A percentile compares a stretch with the other conserved stretches of the same genome.
These are phyloP conservation scores for Salix dunnii DNA, from an alignment of 345 rosid species.

Conservation along the genomic window DNA sequence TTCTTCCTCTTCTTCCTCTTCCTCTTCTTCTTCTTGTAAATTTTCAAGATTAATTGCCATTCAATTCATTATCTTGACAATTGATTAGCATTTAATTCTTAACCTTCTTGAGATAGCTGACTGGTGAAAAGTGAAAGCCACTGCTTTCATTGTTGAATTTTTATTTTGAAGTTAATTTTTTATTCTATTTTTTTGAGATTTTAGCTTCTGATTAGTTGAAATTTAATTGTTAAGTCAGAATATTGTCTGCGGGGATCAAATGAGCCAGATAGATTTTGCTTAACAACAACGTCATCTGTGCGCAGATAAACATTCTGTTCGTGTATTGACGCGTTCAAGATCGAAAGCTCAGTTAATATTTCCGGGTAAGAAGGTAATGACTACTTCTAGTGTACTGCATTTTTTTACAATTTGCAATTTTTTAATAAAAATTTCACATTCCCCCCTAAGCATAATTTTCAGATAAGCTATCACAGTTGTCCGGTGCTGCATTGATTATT, in stretches of 20 bases:
- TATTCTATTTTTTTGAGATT: neutral
- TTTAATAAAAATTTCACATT: neutral
- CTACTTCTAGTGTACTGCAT: constrained; percentile 13
- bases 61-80: neutral
- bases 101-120: neutral
- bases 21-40: constrained; percentile 14
- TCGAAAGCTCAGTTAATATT: constrained; percentile 78
- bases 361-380: constrained; percentile 98
- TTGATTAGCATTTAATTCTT: neutral
- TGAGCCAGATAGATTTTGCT: constrained; percentile 1
- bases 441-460: neutral
- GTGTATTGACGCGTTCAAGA: constrained; percentile 82
- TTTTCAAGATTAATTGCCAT: neutral
- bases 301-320: constrained; percentile 66
- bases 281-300: neutral
- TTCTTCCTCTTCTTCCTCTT: constrained; percentile 15
- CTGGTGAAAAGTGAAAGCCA: too few relatives aligned
- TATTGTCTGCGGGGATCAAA: neutral
- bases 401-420: neutral
- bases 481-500: neutral
- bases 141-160: neutral
- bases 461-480: neutral
- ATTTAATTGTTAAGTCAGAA: neutral
- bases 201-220: neutral
- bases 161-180: neutral